Evolutionary conservation across 2,329 filamentous ascomycete species (phyloP).

Genomic region (Plectosphaerella plurivora): DNA sequence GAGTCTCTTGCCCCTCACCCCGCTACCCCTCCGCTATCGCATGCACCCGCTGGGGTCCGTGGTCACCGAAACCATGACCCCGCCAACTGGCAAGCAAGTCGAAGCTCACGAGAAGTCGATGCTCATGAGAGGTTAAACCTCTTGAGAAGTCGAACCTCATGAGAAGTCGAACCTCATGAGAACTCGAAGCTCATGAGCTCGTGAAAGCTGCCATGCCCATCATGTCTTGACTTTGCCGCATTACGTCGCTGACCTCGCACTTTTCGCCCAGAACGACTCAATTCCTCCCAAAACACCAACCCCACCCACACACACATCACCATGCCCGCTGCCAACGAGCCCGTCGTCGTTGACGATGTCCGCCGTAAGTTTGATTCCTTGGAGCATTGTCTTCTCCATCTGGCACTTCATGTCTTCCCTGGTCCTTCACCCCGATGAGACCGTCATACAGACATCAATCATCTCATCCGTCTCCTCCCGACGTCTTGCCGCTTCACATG

Average conservation of each 20-base stretch:
- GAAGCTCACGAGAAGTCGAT: neutral
- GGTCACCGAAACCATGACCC: too few relatives aligned
- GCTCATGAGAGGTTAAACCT: too few relatives aligned
- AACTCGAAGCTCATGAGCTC: too few relatives aligned
- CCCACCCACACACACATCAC: constrained; percentile 7
- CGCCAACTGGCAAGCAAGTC: neutral
- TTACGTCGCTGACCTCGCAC: too few relatives aligned
- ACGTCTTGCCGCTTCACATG: neutral
- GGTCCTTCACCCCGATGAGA: neutral
- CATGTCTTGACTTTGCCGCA: too few relatives aligned
- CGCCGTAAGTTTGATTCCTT: constrained; percentile 28
- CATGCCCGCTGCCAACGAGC: constrained; percentile 36
- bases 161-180: neutral
- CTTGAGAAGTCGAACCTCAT: too few relatives aligned
- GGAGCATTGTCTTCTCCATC: neutral
- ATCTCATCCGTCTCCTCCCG: neutral
- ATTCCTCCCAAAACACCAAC: neutral
- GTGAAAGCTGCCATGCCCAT: too few relatives aligned
- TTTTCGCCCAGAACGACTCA: too few relatives aligned
- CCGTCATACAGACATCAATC: neutral
- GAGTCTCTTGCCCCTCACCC: neutral
- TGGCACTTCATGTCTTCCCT: neutral
- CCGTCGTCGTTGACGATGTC: constrained; percentile 40
- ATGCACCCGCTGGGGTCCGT: neutral
- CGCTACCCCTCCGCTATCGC: neutral